phyloP scores from a whole-genome alignment of 2,329 filamentous ascomycete species.

The Aciculosporium take region DNA sequence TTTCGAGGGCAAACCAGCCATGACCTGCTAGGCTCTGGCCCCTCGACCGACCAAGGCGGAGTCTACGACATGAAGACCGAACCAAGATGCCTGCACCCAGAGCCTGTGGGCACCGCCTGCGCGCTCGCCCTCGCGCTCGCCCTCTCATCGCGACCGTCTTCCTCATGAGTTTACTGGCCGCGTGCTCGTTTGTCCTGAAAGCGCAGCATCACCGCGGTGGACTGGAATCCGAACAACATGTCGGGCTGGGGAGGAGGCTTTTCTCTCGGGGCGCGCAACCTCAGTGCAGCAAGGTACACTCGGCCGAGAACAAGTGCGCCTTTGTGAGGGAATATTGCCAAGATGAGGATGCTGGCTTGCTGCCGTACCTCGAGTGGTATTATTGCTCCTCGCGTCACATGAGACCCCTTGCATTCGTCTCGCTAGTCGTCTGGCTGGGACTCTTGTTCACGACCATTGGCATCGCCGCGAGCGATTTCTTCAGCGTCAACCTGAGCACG shows the following conservation, averaged over 20 bases:
- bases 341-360: conserved; percentile 78
- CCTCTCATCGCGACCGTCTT: conserved; percentile 35
- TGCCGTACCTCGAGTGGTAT: conserved; percentile 81
- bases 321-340: conserved; percentile 72
- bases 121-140: conserved; percentile 32
- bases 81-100: conserved; percentile 8
- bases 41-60: neutral
- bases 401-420: conserved; percentile 62
- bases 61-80: conserved; percentile 8
- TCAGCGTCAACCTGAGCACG: conserved; percentile 91
- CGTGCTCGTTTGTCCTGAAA: conserved; percentile 26
- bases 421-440: conserved; percentile 71
- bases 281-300: conserved; percentile 68
- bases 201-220: conserved; percentile 4
- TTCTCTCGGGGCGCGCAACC: conserved; percentile 17
- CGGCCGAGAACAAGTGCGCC: conserved; percentile 66
- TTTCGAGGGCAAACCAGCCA: neutral
- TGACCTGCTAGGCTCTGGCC: neutral
- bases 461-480: conserved; percentile 95
- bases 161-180: conserved; percentile 30
- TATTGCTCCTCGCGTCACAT: conserved; percentile 62
- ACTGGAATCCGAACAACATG: neutral
- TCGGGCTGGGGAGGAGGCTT: conserved; percentile 5
- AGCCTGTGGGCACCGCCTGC: conserved; percentile 22
- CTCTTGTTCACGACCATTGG: conserved; percentile 93